phyloP scores from a whole-genome alignment of 2,329 filamentous ascomycete genomes.

The Pseudogymnoascus sp. region DNA sequence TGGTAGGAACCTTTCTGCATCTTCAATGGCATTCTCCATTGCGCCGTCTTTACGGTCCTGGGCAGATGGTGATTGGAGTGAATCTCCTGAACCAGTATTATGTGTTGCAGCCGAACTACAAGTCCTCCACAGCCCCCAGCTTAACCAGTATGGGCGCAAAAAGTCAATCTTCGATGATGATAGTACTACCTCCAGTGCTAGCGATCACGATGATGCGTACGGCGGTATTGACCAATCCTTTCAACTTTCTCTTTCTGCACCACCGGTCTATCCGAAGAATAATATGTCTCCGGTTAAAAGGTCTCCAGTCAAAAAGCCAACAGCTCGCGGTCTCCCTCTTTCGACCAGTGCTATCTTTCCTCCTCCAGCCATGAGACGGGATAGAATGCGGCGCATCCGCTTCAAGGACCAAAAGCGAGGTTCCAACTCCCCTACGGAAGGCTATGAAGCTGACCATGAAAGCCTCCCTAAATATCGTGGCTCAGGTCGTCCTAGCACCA shows the following conservation, averaged over 20 bases:
- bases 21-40: conserved; percentile 2
- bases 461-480: neutral
- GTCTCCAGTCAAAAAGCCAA: neutral
- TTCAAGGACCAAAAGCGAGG: neutral
- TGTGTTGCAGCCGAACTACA: conserved; percentile 15
- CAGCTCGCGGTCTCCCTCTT: neutral
- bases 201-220: neutral
- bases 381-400: neutral
- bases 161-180: neutral
- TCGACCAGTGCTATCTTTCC: neutral
- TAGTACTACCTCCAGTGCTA: neutral
- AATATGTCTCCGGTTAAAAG: neutral
- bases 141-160: neutral
- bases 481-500: neutral
- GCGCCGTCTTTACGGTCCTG: conserved; percentile 1
- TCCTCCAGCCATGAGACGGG: neutral
- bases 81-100: conserved; percentile 18
- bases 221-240: neutral
- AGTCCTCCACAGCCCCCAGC: neutral
- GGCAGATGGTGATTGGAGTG: conserved; percentile 2
- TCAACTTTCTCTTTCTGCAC: neutral
- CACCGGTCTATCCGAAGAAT: neutral
- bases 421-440: neutral
- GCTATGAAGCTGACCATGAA: neutral
- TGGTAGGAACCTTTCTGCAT: neutral